Percentiles rank a stretch among this genome's conserved stretches.
Conservation (phyloP, 169 alveolate genomes). For the Eimeria brunetti region DNA sequence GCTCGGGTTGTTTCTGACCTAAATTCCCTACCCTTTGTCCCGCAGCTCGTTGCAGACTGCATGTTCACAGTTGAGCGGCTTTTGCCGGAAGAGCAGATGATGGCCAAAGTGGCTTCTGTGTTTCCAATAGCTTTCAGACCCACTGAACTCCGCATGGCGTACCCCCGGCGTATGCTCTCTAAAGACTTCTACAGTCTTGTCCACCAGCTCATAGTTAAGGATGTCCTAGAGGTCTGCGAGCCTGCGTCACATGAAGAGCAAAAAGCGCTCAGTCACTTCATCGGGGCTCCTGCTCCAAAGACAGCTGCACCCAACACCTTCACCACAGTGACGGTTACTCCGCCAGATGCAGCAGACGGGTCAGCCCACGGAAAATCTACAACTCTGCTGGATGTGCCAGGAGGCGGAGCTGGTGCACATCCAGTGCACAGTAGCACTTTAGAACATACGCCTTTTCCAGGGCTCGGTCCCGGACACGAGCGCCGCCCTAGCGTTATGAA, state of each 20-base stretch:
- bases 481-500: conserved; percentile 80
- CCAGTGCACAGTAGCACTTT: conserved; percentile 33
- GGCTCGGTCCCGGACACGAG: conserved; percentile 81
- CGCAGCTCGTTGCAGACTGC: conserved; percentile 84
- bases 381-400: conserved; percentile 20
- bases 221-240: conserved; percentile 85
- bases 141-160: conserved; percentile 80
- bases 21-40: conserved; percentile 83
- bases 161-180: conserved; percentile 77
- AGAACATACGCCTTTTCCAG: conserved; percentile 77
- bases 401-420: neutral
- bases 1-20: conserved; percentile 81
- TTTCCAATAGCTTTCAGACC: conserved; percentile 85
- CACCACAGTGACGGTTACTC: conserved; percentile 1
- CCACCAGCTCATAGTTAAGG: conserved; percentile 78
- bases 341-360: conserved; percentile 29
- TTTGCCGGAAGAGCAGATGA: conserved; percentile 88
- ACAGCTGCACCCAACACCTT: neutral
- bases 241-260: conserved; percentile 82
- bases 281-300: conserved; percentile 58
- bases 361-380: neutral
- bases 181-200: conserved; percentile 72
- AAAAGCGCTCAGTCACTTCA: conserved; percentile 79
- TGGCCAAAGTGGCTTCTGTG: conserved; percentile 87
- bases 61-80: conserved; percentile 87